Percentiles rank a stretch among this genome's conserved stretches.
Conservation (phyloP, 2,329 filamentous ascomycete species). For the Chaetomium globosum region DNA sequence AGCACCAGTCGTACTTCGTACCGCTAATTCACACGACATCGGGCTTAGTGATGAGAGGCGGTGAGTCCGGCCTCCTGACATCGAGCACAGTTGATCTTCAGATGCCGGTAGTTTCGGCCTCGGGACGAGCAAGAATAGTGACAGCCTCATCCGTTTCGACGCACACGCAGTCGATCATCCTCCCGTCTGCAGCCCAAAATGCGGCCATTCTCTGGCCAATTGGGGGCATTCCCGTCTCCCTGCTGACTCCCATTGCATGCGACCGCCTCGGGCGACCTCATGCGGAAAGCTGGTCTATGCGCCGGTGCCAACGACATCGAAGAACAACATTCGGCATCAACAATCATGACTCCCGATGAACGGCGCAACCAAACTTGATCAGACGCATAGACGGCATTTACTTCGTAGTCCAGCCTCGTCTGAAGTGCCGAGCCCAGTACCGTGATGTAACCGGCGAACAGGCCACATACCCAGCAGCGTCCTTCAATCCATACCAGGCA, state of each 20-base stretch:
- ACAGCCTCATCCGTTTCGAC: slow-evolving; percentile 15
- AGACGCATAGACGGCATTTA: background rate
- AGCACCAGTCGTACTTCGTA: background rate
- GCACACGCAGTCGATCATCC: slow-evolving; percentile 17
- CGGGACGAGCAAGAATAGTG: background rate
- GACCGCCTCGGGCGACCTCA: slow-evolving; percentile 30
- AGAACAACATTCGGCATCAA: background rate
- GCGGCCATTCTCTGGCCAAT: slow-evolving; percentile 32
- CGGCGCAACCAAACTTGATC: background rate
- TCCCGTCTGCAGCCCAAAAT: slow-evolving; percentile 24
- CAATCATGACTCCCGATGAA: background rate
- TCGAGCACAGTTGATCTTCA: background rate
- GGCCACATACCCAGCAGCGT: slow-evolving; percentile 8
- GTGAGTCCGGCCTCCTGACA: background rate
- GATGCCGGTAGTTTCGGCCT: background rate
- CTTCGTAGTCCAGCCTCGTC: background rate
- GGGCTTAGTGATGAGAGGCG: slow-evolving; percentile 4
- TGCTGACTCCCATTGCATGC: slow-evolving; percentile 36
- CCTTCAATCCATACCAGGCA: background rate
- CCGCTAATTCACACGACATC: background rate
- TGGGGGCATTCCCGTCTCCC: slow-evolving; percentile 33
- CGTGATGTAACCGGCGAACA: slow-evolving; percentile 1
- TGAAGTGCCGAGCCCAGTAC: background rate
- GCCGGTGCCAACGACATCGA: slow-evolving; percentile 28
- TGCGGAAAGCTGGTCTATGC: slow-evolving; percentile 35